These are phyloP conservation scores for Podospora comata DNA, from an alignment of 495 filamentous ascomycete species.

Conservation along the genomic window DNA sequence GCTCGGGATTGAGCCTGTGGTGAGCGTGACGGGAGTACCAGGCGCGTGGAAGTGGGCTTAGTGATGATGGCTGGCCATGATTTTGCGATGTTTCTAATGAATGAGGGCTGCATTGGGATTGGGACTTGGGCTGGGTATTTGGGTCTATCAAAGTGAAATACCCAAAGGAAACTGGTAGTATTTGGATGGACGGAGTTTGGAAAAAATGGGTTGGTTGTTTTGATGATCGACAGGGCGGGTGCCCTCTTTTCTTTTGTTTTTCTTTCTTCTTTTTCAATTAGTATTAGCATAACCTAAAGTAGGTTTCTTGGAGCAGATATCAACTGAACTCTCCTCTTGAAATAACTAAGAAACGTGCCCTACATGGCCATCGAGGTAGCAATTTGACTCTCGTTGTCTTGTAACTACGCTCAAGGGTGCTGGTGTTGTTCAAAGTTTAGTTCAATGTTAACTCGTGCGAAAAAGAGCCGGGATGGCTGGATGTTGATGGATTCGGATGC, in stretches of 20 bases:
- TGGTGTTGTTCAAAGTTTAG: too few relatives aligned
- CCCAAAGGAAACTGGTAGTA: constrained; percentile 1
- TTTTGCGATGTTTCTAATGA: background rate
- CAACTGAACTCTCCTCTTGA: background rate
- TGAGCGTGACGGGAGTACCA: constrained; percentile 17
- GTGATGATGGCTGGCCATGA: constrained; percentile 4
- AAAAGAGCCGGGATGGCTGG: too few relatives aligned
- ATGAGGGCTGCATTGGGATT: background rate
- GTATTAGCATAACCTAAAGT: background rate
- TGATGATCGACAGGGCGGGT: too few relatives aligned
- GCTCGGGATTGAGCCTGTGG: constrained; percentile 11
- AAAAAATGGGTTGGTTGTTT: background rate
- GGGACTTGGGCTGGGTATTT: background rate
- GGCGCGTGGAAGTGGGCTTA: constrained; percentile 24
- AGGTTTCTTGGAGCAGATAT: background rate
- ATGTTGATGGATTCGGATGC: too few relatives aligned
- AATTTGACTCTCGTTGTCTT: too few relatives aligned
- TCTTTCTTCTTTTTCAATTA: background rate
- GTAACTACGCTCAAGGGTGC: too few relatives aligned
- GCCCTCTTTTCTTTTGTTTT: background rate
- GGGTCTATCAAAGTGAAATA: constrained; percentile 1
- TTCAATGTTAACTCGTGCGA: too few relatives aligned
- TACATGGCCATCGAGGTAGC: too few relatives aligned
- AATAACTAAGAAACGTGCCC: too few relatives aligned
- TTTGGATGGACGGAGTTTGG: background rate